These are phyloP conservation scores for Chloromonas sp. DNA, from an alignment of 163 green algal species.

Conservation along the genomic window DNA sequence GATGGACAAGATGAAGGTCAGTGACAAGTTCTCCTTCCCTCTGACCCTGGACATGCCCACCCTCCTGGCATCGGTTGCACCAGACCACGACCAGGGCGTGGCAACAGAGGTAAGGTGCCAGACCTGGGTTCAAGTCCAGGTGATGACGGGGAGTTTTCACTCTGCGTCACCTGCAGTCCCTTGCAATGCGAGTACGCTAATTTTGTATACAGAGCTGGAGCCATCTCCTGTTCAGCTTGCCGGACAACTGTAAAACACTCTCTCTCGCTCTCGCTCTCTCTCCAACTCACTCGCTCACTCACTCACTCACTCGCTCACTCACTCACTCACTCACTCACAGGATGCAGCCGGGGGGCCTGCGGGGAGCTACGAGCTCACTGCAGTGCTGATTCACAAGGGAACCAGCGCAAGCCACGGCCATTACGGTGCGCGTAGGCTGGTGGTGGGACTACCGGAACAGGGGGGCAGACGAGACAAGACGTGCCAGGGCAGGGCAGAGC, in stretches of 20 bases:
- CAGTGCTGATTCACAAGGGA: conserved; percentile 81
- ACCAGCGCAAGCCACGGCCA: conserved; percentile 65
- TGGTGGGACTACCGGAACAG: background rate
- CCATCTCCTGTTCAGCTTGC: no score
- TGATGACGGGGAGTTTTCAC: no score
- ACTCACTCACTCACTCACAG: no score
- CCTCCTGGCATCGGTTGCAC: conserved; percentile 25
- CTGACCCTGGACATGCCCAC: conserved; percentile 48
- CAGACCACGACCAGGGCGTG: background rate
- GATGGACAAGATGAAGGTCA: conserved; percentile 69
- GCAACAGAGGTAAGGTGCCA: background rate
- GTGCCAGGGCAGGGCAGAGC: background rate
- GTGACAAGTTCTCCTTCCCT: conserved; percentile 67
- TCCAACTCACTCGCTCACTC: no score
- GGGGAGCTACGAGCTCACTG: conserved; percentile 60
- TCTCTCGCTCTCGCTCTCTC: no score
- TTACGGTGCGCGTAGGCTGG: conserved; percentile 11
- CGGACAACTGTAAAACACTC: no score
- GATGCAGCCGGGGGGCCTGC: conserved; percentile 4
- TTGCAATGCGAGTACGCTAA: no score
- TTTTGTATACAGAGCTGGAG: no score
- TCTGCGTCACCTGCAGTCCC: no score
- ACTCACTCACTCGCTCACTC: no score
- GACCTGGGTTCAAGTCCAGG: no score
- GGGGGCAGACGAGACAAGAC: background rate